Conservation (phyloP, 2,329 filamentous ascomycete species). For the Curvularia eragrostidis region DNA sequence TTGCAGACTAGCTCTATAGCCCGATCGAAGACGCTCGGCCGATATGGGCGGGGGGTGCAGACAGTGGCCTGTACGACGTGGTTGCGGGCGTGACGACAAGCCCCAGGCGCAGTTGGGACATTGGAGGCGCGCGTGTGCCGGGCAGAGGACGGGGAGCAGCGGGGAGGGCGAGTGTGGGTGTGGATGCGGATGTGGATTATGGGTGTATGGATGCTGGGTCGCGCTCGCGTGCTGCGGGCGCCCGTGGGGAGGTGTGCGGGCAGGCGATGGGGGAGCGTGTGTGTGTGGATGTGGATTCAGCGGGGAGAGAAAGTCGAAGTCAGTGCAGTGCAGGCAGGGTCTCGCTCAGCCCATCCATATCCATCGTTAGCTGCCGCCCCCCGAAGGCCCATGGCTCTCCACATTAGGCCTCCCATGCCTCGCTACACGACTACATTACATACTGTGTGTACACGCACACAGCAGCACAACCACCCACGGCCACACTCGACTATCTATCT, state of each 20-base stretch:
- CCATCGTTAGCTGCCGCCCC: conserved; percentile 10
- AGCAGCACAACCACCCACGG: too few relatives aligned
- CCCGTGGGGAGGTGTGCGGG: background rate
- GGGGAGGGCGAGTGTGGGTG: background rate
- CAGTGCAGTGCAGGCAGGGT: conserved; percentile 1
- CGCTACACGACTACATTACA: background rate
- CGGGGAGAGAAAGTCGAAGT: conserved; percentile 9
- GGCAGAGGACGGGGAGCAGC: background rate
- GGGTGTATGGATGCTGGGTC: background rate
- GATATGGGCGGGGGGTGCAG: conserved; percentile 15
- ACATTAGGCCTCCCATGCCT: background rate
- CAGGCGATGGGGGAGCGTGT: background rate
- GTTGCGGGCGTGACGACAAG: conserved; percentile 28
- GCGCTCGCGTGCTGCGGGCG: background rate
- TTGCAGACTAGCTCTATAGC: background rate
- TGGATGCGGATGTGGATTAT: background rate
- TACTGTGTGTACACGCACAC: background rate
- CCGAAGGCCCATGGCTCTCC: conserved; percentile 1
- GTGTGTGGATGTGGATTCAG: conserved; percentile 1
- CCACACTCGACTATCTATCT: background rate
- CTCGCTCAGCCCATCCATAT: conserved; percentile 1
- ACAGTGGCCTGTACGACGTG: conserved; percentile 29
- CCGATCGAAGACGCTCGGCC: conserved; percentile 9
- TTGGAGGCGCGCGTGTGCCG: conserved; percentile 16
- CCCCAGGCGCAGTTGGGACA: conserved; percentile 31